Conservation (phyloP, 2,329 filamentous ascomycete species). For the Chrysosporium keratinophilum region DNA sequence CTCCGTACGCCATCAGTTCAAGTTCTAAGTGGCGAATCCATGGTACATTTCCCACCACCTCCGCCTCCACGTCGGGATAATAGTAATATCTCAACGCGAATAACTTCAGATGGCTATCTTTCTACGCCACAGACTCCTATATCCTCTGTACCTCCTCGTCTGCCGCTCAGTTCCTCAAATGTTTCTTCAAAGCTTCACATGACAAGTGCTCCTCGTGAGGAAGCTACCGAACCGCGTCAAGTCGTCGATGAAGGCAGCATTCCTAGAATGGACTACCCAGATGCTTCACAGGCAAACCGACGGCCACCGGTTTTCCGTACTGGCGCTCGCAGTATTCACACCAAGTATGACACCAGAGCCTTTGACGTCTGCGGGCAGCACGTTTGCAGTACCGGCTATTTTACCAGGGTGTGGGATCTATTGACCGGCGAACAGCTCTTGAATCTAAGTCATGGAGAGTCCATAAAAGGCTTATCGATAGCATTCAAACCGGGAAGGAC, state of each 20-base stretch:
- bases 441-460: constrained; percentile 74
- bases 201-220: constrained; percentile 25
- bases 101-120: constrained; percentile 12
- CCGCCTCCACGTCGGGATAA: constrained; percentile 21
- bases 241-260: constrained; percentile 42
- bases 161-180: constrained; percentile 1
- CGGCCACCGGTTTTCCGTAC: constrained; percentile 65
- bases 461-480: constrained; percentile 67
- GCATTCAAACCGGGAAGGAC: constrained; percentile 74
- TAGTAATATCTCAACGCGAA: constrained; percentile 16
- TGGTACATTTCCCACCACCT: constrained; percentile 24
- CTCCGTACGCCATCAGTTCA: constrained; percentile 14
- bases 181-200: constrained; percentile 9
- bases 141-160: constrained; percentile 19
- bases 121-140: constrained; percentile 16
- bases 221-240: constrained; percentile 41
- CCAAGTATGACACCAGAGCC: constrained; percentile 75
- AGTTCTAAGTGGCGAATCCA: constrained; percentile 18
- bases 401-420: constrained; percentile 82
- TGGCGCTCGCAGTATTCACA: constrained; percentile 64
- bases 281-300: constrained; percentile 73
- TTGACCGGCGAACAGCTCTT: constrained; percentile 70
- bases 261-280: constrained; percentile 60
- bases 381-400: constrained; percentile 73
- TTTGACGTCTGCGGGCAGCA: constrained; percentile 82